Conservation (phyloP, 2,329 filamentous ascomycete species). For the Rhynchosporium graminicola region DNA sequence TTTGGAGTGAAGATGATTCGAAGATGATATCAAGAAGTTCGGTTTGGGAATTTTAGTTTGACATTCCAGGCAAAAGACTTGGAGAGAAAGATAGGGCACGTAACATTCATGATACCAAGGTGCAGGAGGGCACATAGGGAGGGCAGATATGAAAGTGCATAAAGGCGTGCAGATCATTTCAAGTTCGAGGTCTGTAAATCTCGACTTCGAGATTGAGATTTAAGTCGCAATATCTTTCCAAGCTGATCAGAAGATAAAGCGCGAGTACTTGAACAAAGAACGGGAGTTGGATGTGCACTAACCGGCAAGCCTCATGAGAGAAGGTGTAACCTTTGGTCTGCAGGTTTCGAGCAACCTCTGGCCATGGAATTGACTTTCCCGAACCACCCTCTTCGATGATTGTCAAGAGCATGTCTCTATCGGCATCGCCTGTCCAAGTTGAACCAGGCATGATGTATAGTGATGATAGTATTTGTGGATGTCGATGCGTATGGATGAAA, state of each 20-base stretch:
- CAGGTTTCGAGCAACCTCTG: slow-evolving; percentile 29
- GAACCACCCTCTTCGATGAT: slow-evolving; percentile 35
- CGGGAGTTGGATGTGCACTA: slow-evolving; percentile 21
- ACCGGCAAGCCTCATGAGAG: slow-evolving; percentile 39
- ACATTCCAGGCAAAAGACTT: not conserved
- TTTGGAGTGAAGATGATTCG: not conserved
- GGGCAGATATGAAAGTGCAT: not conserved
- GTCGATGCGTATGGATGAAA: not conserved
- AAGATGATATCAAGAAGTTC: not conserved
- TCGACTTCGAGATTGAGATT: not conserved
- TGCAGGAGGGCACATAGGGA: not conserved
- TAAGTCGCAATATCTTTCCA: not conserved
- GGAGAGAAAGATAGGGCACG: not conserved
- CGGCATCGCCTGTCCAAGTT: slow-evolving; percentile 34
- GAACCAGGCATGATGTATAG: slow-evolving; percentile 28
- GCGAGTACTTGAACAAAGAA: not conserved
- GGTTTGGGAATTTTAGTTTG: not conserved
- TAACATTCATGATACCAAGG: not conserved
- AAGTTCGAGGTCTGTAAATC: not conserved
- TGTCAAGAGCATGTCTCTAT: slow-evolving; percentile 37
- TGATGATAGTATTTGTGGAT: slow-evolving; percentile 10
- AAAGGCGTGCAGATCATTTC: not conserved
- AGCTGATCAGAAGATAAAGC: not conserved
- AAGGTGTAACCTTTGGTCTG: slow-evolving; percentile 32
- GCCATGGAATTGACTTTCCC: slow-evolving; percentile 34